Conservation (phyloP, 345 rosid genomes). For the Melaleuca quinquenervia region DNA sequence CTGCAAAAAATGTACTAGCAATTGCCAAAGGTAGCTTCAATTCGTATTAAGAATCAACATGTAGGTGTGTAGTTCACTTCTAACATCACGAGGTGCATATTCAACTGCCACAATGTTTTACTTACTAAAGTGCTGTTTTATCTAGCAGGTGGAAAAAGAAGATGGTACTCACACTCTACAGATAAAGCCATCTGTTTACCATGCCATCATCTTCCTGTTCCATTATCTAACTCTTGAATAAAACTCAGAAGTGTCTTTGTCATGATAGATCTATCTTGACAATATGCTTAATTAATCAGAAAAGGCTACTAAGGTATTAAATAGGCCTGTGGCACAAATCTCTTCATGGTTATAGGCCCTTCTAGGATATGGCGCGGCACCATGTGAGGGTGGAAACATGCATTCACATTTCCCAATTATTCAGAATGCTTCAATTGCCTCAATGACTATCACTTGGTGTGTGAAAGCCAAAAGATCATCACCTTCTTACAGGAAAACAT, state of each 20-base stretch:
- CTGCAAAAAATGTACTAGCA: background rate
- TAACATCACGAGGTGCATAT: background rate
- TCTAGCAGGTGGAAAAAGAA: background rate
- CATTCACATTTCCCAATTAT: background rate
- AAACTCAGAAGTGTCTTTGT: background rate
- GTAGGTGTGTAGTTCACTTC: background rate
- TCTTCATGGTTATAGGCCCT: background rate
- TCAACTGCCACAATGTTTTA: background rate
- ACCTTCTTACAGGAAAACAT: background rate
- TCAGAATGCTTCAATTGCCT: background rate
- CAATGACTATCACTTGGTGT: background rate
- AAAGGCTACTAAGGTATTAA: background rate
- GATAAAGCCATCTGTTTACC: background rate
- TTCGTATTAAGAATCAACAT: background rate
- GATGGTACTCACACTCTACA: background rate
- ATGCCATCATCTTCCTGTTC: background rate
- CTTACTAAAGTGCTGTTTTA: background rate
- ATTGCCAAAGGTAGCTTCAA: background rate
- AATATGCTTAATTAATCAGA: background rate
- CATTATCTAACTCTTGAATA: background rate
- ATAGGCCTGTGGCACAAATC: background rate
- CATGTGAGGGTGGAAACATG: background rate
- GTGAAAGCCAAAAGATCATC: background rate
- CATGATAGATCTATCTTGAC: background rate
- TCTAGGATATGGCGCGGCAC: background rate